phyloP scores from a whole-genome alignment of 1,139 yeast genomes.

The Blastobotrys indianensis region DNA sequence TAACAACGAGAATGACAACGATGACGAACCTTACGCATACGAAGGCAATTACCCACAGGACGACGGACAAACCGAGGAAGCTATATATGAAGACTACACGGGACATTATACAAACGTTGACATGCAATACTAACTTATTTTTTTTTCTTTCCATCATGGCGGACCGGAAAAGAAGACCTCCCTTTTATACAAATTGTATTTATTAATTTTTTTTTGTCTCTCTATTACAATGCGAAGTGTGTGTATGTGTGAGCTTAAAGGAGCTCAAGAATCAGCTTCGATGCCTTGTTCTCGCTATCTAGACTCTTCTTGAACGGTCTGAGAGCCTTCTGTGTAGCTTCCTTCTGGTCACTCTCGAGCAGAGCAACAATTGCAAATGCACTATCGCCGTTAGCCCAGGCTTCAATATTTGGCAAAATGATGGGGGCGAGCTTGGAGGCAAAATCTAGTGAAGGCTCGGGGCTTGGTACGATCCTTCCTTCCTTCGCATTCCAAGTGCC shows the following conservation, averaged over 20 bases:
- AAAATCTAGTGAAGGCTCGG: conserved; percentile 61
- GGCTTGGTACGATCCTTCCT: conserved; percentile 43
- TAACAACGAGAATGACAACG: conserved; percentile 1
- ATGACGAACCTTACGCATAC: conserved; percentile 13
- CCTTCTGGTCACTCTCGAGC: conserved; percentile 36
- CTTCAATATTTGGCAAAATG: conserved; percentile 43
- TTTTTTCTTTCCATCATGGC: background rate
- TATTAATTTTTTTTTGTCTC: background rate
- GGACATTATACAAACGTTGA: conserved; percentile 20
- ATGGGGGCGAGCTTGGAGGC: conserved; percentile 46
- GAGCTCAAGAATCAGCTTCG: conserved; percentile 48
- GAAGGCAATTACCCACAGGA: conserved; percentile 12
- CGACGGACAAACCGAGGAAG: conserved; percentile 14
- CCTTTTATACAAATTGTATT: background rate
- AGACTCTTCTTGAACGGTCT: conserved; percentile 34
- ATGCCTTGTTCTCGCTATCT: conserved; percentile 66
- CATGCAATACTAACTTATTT: conserved; percentile 4
- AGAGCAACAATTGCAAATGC: conserved; percentile 68
- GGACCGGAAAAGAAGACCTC: too few species aligned
- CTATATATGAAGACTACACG: conserved; percentile 22
- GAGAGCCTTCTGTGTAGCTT: conserved; percentile 35
- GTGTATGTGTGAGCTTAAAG: too few species aligned
- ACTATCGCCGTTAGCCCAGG: conserved; percentile 72
- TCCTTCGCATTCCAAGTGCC: conserved; percentile 69
- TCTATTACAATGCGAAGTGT: too few species aligned